Conservation (phyloP, 768 basidiomycete genomes). For the Boletus fagicola region DNA sequence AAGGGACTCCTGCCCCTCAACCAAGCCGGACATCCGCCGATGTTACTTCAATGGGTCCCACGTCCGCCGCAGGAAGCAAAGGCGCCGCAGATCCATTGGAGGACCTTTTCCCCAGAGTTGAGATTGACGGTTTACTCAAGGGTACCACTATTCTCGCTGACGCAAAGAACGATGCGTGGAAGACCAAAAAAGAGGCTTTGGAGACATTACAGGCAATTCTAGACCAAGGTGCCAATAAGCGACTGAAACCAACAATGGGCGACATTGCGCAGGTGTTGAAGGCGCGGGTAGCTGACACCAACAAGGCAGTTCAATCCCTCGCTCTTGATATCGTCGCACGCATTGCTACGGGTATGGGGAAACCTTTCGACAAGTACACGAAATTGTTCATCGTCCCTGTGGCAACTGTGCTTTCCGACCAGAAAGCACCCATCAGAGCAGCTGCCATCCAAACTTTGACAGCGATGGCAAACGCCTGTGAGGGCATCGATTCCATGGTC, state of each 20-base stretch:
- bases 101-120: conserved; percentile 93
- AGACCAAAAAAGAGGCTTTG: conserved; percentile 92
- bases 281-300: conserved; percentile 84
- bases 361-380: conserved; percentile 87
- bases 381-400: conserved; percentile 75
- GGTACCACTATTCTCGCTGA: conserved; percentile 81
- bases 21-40: conserved; percentile 79
- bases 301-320: conserved; percentile 88
- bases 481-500: conserved; percentile 80
- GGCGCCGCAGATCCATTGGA: conserved; percentile 71
- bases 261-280: conserved; percentile 91
- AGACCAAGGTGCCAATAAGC: conserved; percentile 89
- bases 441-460: conserved; percentile 77
- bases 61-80: conserved; percentile 41
- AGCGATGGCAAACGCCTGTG: conserved; percentile 81
- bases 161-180: conserved; percentile 93
- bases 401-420: conserved; percentile 84
- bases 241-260: conserved; percentile 87
- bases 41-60: conserved; percentile 49
- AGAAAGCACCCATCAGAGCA: conserved; percentile 82
- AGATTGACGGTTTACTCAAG: conserved; percentile 82
- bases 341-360: conserved; percentile 93
- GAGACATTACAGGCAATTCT: conserved; percentile 80
- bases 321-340: conserved; percentile 89
- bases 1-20: conserved; percentile 71